A percentile compares a stretch with the other conserved stretches of the same genome.
Conservation (phyloP, 176 grass and related monocot species). For the Phyllostachys edulis region DNA sequence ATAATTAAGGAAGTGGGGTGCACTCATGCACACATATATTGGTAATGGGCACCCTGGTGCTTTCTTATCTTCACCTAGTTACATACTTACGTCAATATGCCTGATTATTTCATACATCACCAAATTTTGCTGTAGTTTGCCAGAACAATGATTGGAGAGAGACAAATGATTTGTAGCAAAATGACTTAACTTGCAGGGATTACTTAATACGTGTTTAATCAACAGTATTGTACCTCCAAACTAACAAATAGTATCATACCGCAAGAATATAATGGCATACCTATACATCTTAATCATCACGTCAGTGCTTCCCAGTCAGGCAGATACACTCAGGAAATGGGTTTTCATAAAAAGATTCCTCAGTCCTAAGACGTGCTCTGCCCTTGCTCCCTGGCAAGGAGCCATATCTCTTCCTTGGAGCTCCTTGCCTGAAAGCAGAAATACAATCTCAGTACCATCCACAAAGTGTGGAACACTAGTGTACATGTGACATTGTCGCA, state of each 20-base stretch:
- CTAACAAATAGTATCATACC: constrained; percentile 1
- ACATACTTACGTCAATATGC: background rate
- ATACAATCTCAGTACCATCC: constrained; percentile 20
- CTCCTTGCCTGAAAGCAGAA: constrained; percentile 60
- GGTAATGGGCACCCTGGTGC: background rate
- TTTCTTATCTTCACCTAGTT: background rate
- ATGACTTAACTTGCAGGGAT: background rate
- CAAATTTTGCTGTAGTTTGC: background rate
- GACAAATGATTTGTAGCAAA: background rate
- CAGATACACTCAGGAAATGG: constrained; percentile 94
- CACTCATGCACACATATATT: background rate
- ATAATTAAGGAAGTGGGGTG: background rate
- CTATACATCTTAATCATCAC: constrained; percentile 27
- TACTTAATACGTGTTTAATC: background rate
- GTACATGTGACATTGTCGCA: background rate
- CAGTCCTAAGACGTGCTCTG: constrained; percentile 69
- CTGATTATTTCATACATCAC: background rate
- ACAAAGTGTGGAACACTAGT: background rate
- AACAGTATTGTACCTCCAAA: constrained; percentile 15
- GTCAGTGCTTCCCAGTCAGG: constrained; percentile 49
- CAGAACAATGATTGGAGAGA: background rate
- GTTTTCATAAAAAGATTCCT: constrained; percentile 93
- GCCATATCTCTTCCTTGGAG: constrained; percentile 82
- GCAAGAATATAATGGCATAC: constrained; percentile 16
- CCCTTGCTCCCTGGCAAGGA: constrained; percentile 84